A percentile compares a stretch with the other conserved stretches of the same genome.
Conservation (phyloP, 148 eudicot genomes). For the Persicaria maculosa region DNA sequence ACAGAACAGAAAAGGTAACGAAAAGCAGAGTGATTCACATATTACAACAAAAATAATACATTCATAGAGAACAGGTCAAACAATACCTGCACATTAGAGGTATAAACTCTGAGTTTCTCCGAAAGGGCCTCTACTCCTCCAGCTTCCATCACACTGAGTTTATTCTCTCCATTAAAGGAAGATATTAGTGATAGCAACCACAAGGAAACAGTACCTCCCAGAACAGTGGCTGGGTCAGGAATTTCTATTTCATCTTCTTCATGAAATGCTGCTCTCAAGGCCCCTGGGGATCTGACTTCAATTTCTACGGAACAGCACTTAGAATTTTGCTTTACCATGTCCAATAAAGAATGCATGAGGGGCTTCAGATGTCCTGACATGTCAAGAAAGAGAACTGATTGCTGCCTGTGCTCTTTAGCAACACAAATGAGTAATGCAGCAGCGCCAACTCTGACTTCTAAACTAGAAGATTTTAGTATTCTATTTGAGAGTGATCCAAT, state of each 20-base stretch:
- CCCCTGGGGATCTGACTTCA: slow-evolving; percentile 54
- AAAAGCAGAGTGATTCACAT: neutral
- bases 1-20: neutral
- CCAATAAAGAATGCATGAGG: slow-evolving; percentile 43
- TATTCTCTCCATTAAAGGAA: slow-evolving; percentile 48
- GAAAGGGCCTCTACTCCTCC: slow-evolving; percentile 67
- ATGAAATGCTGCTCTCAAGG: slow-evolving; percentile 41
- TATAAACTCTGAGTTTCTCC: slow-evolving; percentile 52
- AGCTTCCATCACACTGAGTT: slow-evolving; percentile 53
- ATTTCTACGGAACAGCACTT: slow-evolving; percentile 39
- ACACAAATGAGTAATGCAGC: slow-evolving; percentile 58
- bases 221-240: slow-evolving; percentile 62
- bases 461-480: slow-evolving; percentile 44
- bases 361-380: slow-evolving; percentile 49
- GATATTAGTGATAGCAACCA: slow-evolving; percentile 73
- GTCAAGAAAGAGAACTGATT: slow-evolving; percentile 44
- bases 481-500: slow-evolving; percentile 55
- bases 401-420: slow-evolving; percentile 47
- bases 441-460: slow-evolving; percentile 75
- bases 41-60: neutral
- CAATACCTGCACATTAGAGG: slow-evolving; percentile 57
- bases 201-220: slow-evolving; percentile 65
- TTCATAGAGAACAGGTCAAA: neutral
- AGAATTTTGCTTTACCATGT: slow-evolving; percentile 48
- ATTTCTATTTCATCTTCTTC: slow-evolving; percentile 49